These are phyloP conservation scores for Penicillium digitatum DNA, from an alignment of 2,329 filamentous ascomycete species.

Conservation along the genomic window DNA sequence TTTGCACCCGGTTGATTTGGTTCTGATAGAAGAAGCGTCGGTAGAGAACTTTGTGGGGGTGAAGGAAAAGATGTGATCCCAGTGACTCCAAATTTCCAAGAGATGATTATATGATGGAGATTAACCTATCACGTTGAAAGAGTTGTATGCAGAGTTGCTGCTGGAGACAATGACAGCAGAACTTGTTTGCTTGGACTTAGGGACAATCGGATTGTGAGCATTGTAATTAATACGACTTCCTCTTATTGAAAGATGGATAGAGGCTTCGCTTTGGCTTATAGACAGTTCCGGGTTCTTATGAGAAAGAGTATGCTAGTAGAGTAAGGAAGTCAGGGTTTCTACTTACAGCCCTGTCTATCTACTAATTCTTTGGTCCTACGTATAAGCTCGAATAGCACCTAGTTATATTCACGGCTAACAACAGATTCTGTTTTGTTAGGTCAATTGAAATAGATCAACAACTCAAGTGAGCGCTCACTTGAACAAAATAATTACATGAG, in stretches of 20 bases:
- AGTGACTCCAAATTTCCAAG: too few relatives aligned
- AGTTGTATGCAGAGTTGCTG: neutral
- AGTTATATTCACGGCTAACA: too few relatives aligned
- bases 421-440: too few relatives aligned
- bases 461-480: too few relatives aligned
- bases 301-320: neutral
- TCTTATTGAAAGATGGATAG: neutral
- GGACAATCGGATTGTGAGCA: neutral
- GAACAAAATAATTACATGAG: too few relatives aligned
- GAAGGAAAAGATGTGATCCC: neutral
- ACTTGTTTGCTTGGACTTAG: neutral
- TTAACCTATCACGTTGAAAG: neutral
- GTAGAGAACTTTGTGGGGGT: neutral
- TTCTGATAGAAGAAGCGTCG: neutral
- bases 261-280: neutral
- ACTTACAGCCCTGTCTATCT: too few relatives aligned
- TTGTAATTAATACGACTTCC: neutral
- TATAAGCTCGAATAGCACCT: neutral
- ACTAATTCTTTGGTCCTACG: neutral
- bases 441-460: too few relatives aligned
- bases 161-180: neutral
- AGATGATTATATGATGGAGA: neutral
- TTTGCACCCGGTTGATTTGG: neutral
- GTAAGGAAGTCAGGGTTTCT: neutral
- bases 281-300: neutral